Evolutionary conservation across 208 protist species (phyloP).

Genomic region (Sergeia podlipaevii): DNA sequence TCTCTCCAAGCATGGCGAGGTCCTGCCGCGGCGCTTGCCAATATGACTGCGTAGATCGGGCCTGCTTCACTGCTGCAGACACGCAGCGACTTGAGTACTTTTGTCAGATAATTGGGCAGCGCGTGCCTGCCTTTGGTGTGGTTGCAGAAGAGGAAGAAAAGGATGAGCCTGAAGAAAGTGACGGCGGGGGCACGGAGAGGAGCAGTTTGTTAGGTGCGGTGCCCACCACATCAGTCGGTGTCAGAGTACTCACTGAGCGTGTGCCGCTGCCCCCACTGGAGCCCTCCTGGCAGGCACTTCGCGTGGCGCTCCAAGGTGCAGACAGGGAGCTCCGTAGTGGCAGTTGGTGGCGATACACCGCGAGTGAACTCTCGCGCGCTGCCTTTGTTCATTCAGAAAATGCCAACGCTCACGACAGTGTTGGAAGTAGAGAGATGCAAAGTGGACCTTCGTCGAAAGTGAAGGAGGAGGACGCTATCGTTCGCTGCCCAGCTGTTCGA

Average conservation of each 20-base stretch:
- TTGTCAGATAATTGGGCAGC: slow-evolving; percentile 6
- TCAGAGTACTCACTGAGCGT: slow-evolving; percentile 12
- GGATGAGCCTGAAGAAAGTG: neutral
- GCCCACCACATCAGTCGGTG: no score
- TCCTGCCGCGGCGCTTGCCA: neutral
- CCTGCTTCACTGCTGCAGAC: neutral
- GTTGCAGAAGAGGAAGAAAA: slow-evolving; percentile 10
- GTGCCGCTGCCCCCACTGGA: slow-evolving; percentile 4
- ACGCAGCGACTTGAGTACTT: neutral
- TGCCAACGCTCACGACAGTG: no score
- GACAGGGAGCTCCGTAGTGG: neutral
- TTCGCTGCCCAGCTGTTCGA: no score
- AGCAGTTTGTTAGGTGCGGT: neutral
- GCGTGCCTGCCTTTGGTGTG: slow-evolving; percentile 9
- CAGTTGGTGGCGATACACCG: no score
- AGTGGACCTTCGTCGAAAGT: no score
- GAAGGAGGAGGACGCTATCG: no score
- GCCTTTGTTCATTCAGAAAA: no score
- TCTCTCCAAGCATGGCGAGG: neutral
- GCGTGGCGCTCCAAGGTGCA: neutral
- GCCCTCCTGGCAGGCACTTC: neutral
- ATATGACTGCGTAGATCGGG: neutral
- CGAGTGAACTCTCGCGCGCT: no score
- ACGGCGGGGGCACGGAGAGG: neutral
- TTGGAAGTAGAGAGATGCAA: no score